Percentiles rank a stretch among this genome's conserved stretches.
Evolutionary conservation across 2,329 filamentous ascomycete genomes (phyloP).

Genomic region (Phyllosticta citriasiana): DNA sequence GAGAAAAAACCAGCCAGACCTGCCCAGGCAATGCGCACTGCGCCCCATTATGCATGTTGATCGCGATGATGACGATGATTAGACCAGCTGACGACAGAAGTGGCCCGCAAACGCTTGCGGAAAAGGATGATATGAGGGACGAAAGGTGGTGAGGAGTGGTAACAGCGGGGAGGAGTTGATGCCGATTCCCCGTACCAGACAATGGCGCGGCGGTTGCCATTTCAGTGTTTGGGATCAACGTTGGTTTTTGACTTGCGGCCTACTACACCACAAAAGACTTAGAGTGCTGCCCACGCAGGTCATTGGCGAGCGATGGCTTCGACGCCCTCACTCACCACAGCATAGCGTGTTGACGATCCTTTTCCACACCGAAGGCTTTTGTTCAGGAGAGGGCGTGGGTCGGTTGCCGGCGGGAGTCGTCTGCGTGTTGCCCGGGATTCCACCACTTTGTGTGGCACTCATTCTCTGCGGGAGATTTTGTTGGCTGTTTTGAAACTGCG

Average conservation of each 20-base stretch:
- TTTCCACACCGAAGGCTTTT: constrained; percentile 10
- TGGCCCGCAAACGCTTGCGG: constrained; percentile 1
- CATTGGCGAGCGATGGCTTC: neutral
- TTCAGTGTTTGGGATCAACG: neutral
- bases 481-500: constrained; percentile 92
- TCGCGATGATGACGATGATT: constrained; percentile 3
- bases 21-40: constrained; percentile 4
- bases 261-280: constrained; percentile 1
- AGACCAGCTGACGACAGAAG: constrained; percentile 8
- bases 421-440: constrained; percentile 47
- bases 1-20: constrained; percentile 1
- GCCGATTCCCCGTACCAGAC: neutral
- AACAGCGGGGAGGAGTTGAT: constrained; percentile 1
- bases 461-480: constrained; percentile 64
- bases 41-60: constrained; percentile 10
- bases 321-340: constrained; percentile 10
- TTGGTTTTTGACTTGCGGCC: neutral
- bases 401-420: constrained; percentile 26
- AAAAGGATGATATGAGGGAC: constrained; percentile 9
- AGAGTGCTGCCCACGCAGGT: neutral
- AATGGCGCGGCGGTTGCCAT: neutral
- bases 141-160: neutral
- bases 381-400: constrained; percentile 6
- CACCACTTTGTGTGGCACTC: constrained; percentile 30
- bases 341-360: constrained; percentile 9